Evolutionary conservation across 148 eudicot genomes (phyloP), one percentile per base, ranked within the genome.

Genomic region (Fagopyrum tataricum): DNA sequence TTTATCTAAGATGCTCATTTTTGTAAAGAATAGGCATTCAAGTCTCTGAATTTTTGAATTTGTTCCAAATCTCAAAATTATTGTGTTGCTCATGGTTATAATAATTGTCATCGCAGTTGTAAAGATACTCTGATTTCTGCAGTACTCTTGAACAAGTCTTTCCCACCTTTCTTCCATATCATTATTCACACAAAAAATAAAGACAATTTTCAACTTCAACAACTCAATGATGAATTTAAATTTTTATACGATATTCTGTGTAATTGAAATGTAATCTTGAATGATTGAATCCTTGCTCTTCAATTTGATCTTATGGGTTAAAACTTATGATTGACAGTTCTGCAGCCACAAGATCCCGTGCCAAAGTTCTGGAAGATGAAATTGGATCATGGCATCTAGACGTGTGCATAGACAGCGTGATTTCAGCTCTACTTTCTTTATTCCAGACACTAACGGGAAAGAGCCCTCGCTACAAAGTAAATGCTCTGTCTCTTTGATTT

Each of bases 381-480:
- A 84, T 95, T 80, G 98, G 97, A 61, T 86, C 93, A 43, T 89
- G 98, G 96, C 98, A 95, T 82, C 91, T 91, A 84, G 88, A 91
- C 82, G 91, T 91, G 79, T 67, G 75, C 79, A 91, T 91, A 70
- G 98, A 95, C 73, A 82, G 79, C 67, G 96, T 95, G 55, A 86
- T 95, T 68, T 91, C 90, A 67, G 78, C 97, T n/a, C 74, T 95
- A 13, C 89, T 95, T 51, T 77, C 89, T 68, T 74, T 95, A 81
- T 95, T 95, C 82, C 88, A 88, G 79, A 90, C 88, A 23, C 81
- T 95, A 59, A 95, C 98, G 2, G 98, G 98, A 73, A 95, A 88
- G 78, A 81, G 89, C 68, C 97, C 93, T 55, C 90, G 88, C 23
- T 95, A 91, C 75, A 91, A 95, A 96, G 98, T 95, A 73, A 72